Conservation (phyloP, 2,329 filamentous ascomycete species). For the Pyricularia sp. region DNA sequence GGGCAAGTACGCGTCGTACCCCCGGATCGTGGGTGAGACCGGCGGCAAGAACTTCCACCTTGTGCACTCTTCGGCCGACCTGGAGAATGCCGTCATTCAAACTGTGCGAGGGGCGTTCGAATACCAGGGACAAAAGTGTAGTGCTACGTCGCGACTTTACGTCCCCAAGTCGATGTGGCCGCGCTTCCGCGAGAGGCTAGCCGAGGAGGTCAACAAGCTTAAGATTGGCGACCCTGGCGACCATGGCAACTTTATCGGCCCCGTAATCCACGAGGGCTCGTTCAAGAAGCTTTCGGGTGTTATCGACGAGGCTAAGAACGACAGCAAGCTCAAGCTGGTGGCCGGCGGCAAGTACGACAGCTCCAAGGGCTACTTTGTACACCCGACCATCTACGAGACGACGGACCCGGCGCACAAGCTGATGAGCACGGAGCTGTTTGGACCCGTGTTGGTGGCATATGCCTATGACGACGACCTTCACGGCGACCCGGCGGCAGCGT, state of each 20-base stretch:
- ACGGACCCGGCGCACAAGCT: constrained; percentile 27
- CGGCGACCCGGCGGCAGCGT: constrained; percentile 24
- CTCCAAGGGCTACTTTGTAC: constrained; percentile 28
- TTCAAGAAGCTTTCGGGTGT: constrained; percentile 30
- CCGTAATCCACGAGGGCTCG: constrained; percentile 33
- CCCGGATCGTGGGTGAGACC: constrained; percentile 36
- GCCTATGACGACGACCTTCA: constrained; percentile 29
- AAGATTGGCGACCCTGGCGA: constrained; percentile 18
- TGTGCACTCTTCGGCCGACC: constrained; percentile 31
- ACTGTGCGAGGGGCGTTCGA: constrained; percentile 36
- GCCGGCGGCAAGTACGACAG: constrained; percentile 30
- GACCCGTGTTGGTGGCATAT: constrained; percentile 30
- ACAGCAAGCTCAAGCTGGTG: constrained; percentile 27
- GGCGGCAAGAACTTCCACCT: constrained; percentile 41
- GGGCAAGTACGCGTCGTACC: constrained; percentile 69
- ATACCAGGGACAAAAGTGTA: constrained; percentile 39
- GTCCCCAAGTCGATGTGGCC: constrained; percentile 33
- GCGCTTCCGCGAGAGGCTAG: constrained; percentile 23
- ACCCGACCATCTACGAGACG: constrained; percentile 32
- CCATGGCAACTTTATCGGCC: constrained; percentile 27
- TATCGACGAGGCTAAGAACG: constrained; percentile 31
- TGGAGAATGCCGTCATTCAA: constrained; percentile 30
- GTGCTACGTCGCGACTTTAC: constrained; percentile 38
- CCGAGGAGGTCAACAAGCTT: constrained; percentile 22
- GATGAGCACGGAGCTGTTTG: constrained; percentile 34